Evolutionary conservation across 108 stramenopile genomes (phyloP).

Genomic region (Parietichytrium sp.): DNA sequence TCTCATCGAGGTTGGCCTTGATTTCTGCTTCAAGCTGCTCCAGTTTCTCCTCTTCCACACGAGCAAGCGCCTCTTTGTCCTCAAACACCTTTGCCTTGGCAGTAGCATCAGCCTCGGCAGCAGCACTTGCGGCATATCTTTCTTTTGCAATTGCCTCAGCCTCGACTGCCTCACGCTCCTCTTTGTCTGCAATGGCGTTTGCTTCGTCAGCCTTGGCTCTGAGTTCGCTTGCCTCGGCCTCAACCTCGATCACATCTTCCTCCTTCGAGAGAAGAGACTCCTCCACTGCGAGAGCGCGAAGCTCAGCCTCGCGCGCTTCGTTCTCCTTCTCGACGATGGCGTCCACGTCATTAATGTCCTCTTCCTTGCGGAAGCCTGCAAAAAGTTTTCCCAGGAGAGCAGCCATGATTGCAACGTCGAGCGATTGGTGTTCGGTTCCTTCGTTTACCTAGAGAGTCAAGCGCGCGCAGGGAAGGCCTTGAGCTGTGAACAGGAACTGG

Average conservation of each 20-base stretch:
- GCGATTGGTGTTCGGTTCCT: no score
- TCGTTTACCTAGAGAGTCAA: no score
- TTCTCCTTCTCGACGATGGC: slow-evolving; percentile 31
- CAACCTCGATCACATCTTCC: background rate
- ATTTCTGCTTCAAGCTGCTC: background rate
- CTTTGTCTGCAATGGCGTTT: background rate
- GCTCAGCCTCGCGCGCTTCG: background rate
- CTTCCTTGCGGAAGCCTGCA: background rate
- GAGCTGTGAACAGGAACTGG: no score
- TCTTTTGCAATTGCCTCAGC: slow-evolving; percentile 12
- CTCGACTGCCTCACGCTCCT: slow-evolving; percentile 16
- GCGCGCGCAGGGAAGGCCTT: no score
- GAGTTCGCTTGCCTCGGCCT: background rate
- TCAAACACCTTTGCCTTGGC: background rate
- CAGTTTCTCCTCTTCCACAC: background rate
- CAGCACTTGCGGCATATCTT: background rate
- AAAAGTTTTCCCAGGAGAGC: background rate
- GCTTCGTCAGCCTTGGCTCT: background rate
- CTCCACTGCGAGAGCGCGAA: background rate
- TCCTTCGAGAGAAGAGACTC: background rate
- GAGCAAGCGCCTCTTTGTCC: background rate
- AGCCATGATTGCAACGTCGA: no score
- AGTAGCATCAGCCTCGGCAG: background rate
- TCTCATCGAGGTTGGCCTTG: background rate
- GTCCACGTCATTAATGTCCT: slow-evolving; percentile 23